These are phyloP conservation scores for Senna tora DNA, from an alignment of 306 rosid species.

Conservation along the genomic window DNA sequence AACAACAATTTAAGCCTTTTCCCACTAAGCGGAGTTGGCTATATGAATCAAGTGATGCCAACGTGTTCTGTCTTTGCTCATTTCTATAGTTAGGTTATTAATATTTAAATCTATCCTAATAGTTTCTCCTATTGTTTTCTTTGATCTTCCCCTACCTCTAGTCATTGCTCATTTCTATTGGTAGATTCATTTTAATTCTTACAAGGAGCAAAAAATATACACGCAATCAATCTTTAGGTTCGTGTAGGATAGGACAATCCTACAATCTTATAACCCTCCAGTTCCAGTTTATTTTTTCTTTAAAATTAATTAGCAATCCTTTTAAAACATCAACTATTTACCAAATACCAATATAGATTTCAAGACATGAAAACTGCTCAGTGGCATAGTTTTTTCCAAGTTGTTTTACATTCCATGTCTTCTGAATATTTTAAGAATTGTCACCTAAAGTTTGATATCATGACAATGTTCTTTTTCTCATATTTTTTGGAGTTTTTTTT, in stretches of 20 bases:
- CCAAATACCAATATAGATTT: conserved; percentile 18
- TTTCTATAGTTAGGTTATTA: too few species aligned
- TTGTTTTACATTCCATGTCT: conserved; percentile 14
- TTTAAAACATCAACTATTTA: not conserved
- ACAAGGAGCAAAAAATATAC: too few species aligned
- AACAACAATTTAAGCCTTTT: too few species aligned
- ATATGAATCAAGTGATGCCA: too few species aligned
- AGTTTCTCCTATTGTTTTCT: too few species aligned
- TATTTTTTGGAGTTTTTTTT: not conserved
- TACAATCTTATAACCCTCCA: not conserved
- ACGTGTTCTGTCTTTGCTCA: too few species aligned
- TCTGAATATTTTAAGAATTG: conserved; percentile 21
- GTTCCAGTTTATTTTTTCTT: conserved; percentile 14
- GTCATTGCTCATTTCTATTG: too few species aligned
- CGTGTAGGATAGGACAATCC: too few species aligned
- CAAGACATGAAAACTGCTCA: conserved; percentile 1
- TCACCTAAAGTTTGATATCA: conserved; percentile 16
- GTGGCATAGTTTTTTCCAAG: not conserved
- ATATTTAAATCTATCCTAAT: too few species aligned
- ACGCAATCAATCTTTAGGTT: too few species aligned
- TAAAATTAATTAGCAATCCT: conserved; percentile 9
- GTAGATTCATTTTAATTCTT: not conserved
- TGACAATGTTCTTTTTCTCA: not conserved
- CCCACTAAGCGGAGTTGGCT: too few species aligned
- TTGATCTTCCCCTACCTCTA: too few species aligned